These are phyloP conservation scores for Herpomyces periplanetae DNA, from an alignment of 2,329 filamentous ascomycete species.

Conservation along the genomic window DNA sequence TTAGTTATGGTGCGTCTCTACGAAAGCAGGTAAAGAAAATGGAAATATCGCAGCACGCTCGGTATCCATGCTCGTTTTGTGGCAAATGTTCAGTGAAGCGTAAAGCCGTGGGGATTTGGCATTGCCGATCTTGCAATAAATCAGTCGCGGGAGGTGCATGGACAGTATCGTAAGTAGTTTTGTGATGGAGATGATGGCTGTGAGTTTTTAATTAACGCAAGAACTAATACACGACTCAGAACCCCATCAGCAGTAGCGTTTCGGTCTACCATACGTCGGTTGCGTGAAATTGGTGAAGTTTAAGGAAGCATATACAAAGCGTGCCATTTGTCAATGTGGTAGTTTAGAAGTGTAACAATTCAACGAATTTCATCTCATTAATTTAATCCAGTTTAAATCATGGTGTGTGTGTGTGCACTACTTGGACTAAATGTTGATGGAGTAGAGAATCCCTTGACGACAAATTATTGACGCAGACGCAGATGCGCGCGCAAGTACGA, in stretches of 20 bases:
- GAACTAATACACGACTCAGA: slow-evolving; percentile 11
- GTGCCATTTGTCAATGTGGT: too few relatives aligned
- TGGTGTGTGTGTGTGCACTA: too few relatives aligned
- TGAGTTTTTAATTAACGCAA: slow-evolving; percentile 1
- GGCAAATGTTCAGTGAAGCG: slow-evolving; percentile 82
- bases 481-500: too few relatives aligned
- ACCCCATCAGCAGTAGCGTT: slow-evolving; percentile 75
- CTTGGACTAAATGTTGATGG: too few relatives aligned
- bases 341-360: too few relatives aligned
- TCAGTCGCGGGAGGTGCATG: slow-evolving; percentile 72
- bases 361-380: too few relatives aligned
- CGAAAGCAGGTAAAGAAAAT: slow-evolving; percentile 99
- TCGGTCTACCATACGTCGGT: slow-evolving; percentile 77
- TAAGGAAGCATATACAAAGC: too few relatives aligned
- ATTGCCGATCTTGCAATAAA: slow-evolving; percentile 86
- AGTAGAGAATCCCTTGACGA: too few relatives aligned
- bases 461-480: too few relatives aligned
- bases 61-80: slow-evolving; percentile 93
- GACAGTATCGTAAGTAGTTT: slow-evolving; percentile 51
- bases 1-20: slow-evolving; percentile 88
- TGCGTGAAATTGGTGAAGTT: slow-evolving; percentile 89
- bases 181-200: slow-evolving; percentile 2
- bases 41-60: slow-evolving; percentile 94
- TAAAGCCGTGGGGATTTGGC: slow-evolving; percentile 72
- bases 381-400: too few relatives aligned